Conservation (phyloP, 2,329 filamentous ascomycete genomes). For the Aureobasidium sp. region DNA sequence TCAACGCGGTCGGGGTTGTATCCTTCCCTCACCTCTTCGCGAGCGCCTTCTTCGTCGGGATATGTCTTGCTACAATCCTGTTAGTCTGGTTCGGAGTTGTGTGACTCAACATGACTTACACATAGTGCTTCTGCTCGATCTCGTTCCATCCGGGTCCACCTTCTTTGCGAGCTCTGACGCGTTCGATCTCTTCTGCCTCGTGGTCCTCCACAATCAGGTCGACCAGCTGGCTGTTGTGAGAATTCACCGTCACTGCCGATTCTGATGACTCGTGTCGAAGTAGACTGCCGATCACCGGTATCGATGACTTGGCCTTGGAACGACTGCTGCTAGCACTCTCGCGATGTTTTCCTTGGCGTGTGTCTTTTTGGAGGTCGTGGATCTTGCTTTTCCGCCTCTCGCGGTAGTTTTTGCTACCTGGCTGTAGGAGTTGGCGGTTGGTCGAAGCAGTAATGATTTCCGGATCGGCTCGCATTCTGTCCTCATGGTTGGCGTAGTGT, state of each 20-base stretch:
- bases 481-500: slow-evolving; percentile 64
- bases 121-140: slow-evolving; percentile 47
- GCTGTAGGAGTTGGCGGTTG: slow-evolving; percentile 48
- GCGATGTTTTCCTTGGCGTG: slow-evolving; percentile 39
- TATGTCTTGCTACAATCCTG: slow-evolving; percentile 35
- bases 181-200: slow-evolving; percentile 55
- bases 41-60: slow-evolving; percentile 35
- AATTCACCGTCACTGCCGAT: slow-evolving; percentile 33
- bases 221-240: slow-evolving; percentile 56
- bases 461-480: slow-evolving; percentile 51
- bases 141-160: slow-evolving; percentile 56
- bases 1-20: slow-evolving; percentile 46
- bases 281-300: slow-evolving; percentile 32
- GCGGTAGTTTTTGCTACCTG: slow-evolving; percentile 41
- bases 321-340: slow-evolving; percentile 24
- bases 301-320: slow-evolving; percentile 26
- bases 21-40: slow-evolving; percentile 48
- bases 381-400: slow-evolving; percentile 43
- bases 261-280: slow-evolving; percentile 44
- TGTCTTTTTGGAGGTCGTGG: slow-evolving; percentile 35
- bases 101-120: slow-evolving; percentile 35
- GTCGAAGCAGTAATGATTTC: slow-evolving; percentile 49
- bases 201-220: slow-evolving; percentile 61
- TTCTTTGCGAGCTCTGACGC: slow-evolving; percentile 56
- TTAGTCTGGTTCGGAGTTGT: neutral